Conservation (phyloP, 805 yeast genomes). For the Debaryomyces castellii region DNA sequence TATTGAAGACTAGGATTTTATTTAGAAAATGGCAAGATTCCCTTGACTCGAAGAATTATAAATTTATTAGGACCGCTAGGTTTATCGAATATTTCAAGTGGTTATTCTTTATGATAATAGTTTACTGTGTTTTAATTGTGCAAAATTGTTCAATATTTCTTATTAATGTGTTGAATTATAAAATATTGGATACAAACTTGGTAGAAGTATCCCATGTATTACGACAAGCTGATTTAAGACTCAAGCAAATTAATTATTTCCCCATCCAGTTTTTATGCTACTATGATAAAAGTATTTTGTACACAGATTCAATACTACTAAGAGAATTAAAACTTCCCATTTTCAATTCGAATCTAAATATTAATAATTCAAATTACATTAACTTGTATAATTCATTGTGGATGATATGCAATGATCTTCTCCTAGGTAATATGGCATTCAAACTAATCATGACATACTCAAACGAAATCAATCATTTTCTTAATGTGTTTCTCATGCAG, state of each 20-base stretch:
- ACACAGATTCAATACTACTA: slow-evolving; percentile 39
- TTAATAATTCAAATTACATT: slow-evolving; percentile 57
- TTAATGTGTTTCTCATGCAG: slow-evolving; percentile 33
- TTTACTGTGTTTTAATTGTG: slow-evolving; percentile 12
- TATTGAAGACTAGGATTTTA: slow-evolving; percentile 13
- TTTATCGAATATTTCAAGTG: background rate
- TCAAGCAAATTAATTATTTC: slow-evolving; percentile 72
- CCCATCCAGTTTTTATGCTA: slow-evolving; percentile 75
- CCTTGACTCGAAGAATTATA: background rate
- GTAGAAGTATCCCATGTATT: slow-evolving; percentile 59
- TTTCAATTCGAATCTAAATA: slow-evolving; percentile 35
- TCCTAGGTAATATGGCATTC: slow-evolving; percentile 66
- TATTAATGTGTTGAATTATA: slow-evolving; percentile 27
- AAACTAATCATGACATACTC: slow-evolving; percentile 40
- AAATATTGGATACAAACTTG: slow-evolving; percentile 20
- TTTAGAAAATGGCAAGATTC: slow-evolving; percentile 1
- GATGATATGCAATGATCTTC: slow-evolving; percentile 79
- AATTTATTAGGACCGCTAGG: background rate
- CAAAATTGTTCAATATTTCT: slow-evolving; percentile 16
- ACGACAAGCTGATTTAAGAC: slow-evolving; percentile 74
- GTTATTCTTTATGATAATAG: slow-evolving; percentile 6
- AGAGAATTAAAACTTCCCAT: slow-evolving; percentile 42
- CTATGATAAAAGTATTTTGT: slow-evolving; percentile 40
- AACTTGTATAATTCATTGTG: slow-evolving; percentile 83
- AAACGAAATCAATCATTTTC: slow-evolving; percentile 14